Evolutionary conservation across 2,329 filamentous ascomycete species (phyloP), one percentile per base, ranked within the genome.

Genomic region (Colletotrichum spinosum): DNA sequence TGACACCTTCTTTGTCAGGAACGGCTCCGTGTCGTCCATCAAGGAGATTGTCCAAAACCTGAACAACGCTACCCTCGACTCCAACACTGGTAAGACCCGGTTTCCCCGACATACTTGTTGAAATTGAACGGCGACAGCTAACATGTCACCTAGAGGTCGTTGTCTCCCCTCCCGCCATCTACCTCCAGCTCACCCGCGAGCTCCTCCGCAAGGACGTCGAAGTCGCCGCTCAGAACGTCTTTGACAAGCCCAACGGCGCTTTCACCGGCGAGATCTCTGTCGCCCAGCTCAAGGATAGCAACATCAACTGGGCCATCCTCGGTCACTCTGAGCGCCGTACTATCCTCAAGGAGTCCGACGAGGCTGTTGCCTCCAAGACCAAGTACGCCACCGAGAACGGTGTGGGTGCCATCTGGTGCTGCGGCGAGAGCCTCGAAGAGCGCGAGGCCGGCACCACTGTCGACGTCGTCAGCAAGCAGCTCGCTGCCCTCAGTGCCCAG

Each of bases 201-300:
- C 86, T 90, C 76, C 87, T 95, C 74, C 88, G 90, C 78, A 76
- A 87, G 73, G 89, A 90, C 70, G 85, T 99, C 77, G 91, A 92
- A 76, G 92, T 99, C 69, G 92, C 95, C 63, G 91, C 96, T 63
- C 96, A 99, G 85, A 99, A 99, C 83, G 93, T 98, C 80, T 98
- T 89, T 82, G 92, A 98, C 86, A 95, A 95, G 88, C 93, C 94
- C 79, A 94, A 96, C 80, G 96, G 96, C 73, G 96, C 96, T 74
- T 98, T 92, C 86, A 99, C 96, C 41, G 96, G 96, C 76, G 96
- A 99, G 85, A 96, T 97, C 83, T 94, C 91, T 70, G 94, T 94
- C 70, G 84, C 90, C 68, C 96, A 98, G 85, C 90, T 99, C 75
- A 90, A 92, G 82, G 96, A 98, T 81, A 89, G 86, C 82, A 89